Percentiles rank a stretch among this genome's conserved stretches.
These are phyloP conservation scores for Ganoderma sp. DNA, from an alignment of 1,284 basidiomycete genomes.

Conservation along the genomic window DNA sequence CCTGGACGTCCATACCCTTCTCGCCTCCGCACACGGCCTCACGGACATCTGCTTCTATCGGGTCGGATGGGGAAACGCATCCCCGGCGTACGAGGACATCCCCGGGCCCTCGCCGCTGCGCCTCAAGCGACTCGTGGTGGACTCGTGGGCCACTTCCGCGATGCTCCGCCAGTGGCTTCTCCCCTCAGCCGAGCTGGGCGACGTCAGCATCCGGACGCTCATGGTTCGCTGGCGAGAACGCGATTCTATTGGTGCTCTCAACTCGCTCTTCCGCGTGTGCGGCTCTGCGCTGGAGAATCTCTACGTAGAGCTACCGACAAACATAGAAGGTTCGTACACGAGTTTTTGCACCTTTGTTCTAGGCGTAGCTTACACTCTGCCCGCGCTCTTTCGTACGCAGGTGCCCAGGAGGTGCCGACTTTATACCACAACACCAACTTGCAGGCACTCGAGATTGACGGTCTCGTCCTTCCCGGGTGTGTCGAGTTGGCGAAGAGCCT, in stretches of 20 bases:
- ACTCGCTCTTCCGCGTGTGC: constrained; percentile 28
- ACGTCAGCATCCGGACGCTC: constrained; percentile 23
- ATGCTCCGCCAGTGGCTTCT: constrained; percentile 30
- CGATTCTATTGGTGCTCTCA: constrained; percentile 25
- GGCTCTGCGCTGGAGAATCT: constrained; percentile 27
- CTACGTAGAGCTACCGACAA: constrained; percentile 29
- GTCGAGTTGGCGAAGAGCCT: constrained; percentile 22
- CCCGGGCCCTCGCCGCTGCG: constrained; percentile 10
- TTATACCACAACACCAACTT: constrained; percentile 26
- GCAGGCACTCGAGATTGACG: constrained; percentile 30
- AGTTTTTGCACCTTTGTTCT: background rate
- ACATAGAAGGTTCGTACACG: constrained; percentile 24
- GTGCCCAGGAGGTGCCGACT: constrained; percentile 17
- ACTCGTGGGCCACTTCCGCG: constrained; percentile 29
- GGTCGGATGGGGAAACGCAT: constrained; percentile 27
- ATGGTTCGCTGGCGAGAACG: constrained; percentile 32
- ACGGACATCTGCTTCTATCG: constrained; percentile 27
- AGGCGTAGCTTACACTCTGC: background rate
- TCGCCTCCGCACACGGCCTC: constrained; percentile 25
- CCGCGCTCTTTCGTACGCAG: background rate
- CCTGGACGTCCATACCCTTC: constrained; percentile 27
- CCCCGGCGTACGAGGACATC: constrained; percentile 12
- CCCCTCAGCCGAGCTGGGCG: constrained; percentile 19
- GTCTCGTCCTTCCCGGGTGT: constrained; percentile 30
- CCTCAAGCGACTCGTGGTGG: constrained; percentile 28